A percentile compares a stretch with the other conserved stretches of the same genome.
Evolutionary conservation across 352 stramenopile species (phyloP).

Genomic region (Globisporangium paroecandrum): DNA sequence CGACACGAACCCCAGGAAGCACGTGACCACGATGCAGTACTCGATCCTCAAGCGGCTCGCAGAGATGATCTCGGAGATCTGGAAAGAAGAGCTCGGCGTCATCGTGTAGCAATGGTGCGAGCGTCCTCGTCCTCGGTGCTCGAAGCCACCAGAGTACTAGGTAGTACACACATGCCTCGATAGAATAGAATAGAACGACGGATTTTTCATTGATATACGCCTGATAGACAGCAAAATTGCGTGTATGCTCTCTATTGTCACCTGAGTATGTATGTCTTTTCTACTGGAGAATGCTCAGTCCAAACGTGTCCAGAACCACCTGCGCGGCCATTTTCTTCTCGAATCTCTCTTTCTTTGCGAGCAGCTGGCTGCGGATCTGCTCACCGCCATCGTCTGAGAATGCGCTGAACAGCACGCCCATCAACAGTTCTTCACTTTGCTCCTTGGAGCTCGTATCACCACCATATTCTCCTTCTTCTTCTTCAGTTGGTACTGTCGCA

Average conservation of each 20-base stretch:
- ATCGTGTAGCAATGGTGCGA: not conserved
- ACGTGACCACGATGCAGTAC: constrained; percentile 63
- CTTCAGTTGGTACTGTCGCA: not conserved
- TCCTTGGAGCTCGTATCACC: not conserved
- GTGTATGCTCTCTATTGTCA: not conserved
- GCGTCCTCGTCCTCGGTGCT: not conserved
- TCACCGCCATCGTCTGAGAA: constrained; percentile 34
- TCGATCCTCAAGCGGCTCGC: constrained; percentile 42
- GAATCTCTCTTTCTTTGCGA: constrained; percentile 43
- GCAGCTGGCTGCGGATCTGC: constrained; percentile 27
- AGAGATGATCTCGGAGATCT: constrained; percentile 20
- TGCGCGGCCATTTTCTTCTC: constrained; percentile 14
- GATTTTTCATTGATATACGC: too few relatives aligned
- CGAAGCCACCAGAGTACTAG: not conserved
- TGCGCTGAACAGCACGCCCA: constrained; percentile 27
- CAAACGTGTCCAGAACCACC: constrained; percentile 13
- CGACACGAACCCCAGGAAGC: constrained; percentile 40
- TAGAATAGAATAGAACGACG: not conserved
- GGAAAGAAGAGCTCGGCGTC: constrained; percentile 5
- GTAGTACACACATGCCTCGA: not conserved
- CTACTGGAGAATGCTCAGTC: constrained; percentile 1
- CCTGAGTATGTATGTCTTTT: not conserved
- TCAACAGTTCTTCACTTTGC: constrained; percentile 3
- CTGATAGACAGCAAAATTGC: not conserved
- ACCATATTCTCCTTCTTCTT: not conserved